Conservation (phyloP, 495 filamentous ascomycete species). For the Penicillium cosmopolitanum region DNA sequence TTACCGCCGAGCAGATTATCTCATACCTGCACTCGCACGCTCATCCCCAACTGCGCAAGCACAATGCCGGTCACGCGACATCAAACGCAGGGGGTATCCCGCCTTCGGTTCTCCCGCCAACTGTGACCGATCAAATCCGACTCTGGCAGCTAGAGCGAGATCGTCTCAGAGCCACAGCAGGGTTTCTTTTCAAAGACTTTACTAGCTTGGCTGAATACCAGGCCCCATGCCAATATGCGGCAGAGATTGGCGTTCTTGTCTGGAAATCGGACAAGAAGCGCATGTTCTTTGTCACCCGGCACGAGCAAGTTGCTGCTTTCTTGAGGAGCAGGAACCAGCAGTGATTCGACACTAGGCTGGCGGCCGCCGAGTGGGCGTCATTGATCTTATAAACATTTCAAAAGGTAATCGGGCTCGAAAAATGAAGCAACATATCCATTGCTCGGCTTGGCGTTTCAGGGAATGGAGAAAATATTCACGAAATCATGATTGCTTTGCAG, state of each 20-base stretch:
- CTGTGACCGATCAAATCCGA: constrained; percentile 95
- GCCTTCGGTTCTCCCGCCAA: constrained; percentile 78
- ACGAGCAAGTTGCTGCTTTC: constrained; percentile 82
- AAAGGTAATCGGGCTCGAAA: constrained; percentile 6
- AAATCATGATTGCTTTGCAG: constrained; percentile 17
- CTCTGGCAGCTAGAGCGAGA: constrained; percentile 98
- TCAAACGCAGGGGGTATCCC: constrained; percentile 40
- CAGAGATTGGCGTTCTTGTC: constrained; percentile 87
- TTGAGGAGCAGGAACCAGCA: constrained; percentile 62
- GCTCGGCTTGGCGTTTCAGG: constrained; percentile 5
- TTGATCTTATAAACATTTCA: background rate
- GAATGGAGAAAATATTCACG: constrained; percentile 11
- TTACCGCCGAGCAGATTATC: constrained; percentile 94
- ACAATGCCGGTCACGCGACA: constrained; percentile 52
- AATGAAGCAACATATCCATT: background rate
- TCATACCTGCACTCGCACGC: constrained; percentile 85
- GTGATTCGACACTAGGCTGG: background rate
- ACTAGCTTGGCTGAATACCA: constrained; percentile 74
- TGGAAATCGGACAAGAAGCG: constrained; percentile 81
- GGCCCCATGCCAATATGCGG: constrained; percentile 74
- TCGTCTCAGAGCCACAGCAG: constrained; percentile 77
- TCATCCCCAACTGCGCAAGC: constrained; percentile 85
- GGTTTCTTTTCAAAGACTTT: constrained; percentile 92
- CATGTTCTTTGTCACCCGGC: constrained; percentile 84
- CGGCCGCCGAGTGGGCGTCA: background rate